Base-by-base conservation (phyloP, 345 rosid genomes). In the Citrus maxima region DNA sequence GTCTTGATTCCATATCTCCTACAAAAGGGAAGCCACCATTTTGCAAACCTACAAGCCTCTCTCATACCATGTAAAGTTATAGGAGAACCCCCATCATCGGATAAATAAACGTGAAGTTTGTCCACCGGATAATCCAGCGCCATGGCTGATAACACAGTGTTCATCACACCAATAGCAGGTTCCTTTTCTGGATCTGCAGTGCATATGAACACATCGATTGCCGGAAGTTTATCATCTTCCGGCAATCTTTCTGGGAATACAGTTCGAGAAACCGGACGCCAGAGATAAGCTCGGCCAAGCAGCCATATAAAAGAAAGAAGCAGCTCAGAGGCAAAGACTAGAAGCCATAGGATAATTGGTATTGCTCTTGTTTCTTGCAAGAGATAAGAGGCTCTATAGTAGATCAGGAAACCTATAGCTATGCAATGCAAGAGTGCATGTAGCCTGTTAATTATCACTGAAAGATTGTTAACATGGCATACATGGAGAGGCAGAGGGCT, bases 11-110 rank as follows among this genome's bases (percentile, higher is more conserved):
- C 7, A 51, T 51, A 51, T 51, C 27, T 84, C 76, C 70, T 79
- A 68, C 93, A 88, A 76, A 85, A 90, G 16, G 91, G 88, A n/a
- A 88, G 66, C 93, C 93, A 90, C 46, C 18, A 34, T 78, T 73
- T 80, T 2, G 89, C 89, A 58, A 90, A 87, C 34, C 10, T 67
- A 35, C 70, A 80, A 21, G 89, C 88, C 77, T 80, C 90, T 78
- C 77, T 78, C 75, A 76, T 75, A 49, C 81, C 82, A 22, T n/a
- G 35, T 77, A 87, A 59, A 22, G 89, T 90, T 72, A 80, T 2
- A 7, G 81, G 78, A 28, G 88, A 82, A 7, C 88, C 86, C 1
- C 84, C 84, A 51, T 51, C 56, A 7, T 88, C 89, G 0, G 91
- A 88, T 51, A 88, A 67, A 81, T 88, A 88, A 28, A 88, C 83